A percentile compares a stretch with the other conserved stretches of the same genome.
Conservation (phyloP, 2,329 filamentous ascomycete genomes). For the Pyrenochaeta sp. region DNA sequence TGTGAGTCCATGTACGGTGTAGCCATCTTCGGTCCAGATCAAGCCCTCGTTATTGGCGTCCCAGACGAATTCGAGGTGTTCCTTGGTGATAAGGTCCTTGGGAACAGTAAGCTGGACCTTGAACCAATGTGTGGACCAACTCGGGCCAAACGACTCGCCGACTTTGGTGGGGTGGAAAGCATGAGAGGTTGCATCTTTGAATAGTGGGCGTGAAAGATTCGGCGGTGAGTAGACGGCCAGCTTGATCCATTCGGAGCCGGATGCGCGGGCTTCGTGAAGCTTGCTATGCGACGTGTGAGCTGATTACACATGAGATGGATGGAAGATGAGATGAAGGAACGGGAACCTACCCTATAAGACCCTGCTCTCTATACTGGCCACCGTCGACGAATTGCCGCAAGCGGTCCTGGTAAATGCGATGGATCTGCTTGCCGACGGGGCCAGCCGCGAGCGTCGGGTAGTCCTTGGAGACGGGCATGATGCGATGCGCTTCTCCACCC, state of each 20-base stretch:
- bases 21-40: conserved; percentile 90
- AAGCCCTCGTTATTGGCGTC: conserved; percentile 94
- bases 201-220: conserved; percentile 78
- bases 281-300: conserved; percentile 60
- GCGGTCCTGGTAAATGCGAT: conserved; percentile 83
- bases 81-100: conserved; percentile 72
- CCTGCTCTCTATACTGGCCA: conserved; percentile 75
- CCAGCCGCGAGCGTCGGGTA: conserved; percentile 46
- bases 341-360: conserved; percentile 71
- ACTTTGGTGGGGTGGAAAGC: conserved; percentile 77
- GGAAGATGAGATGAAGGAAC: neutral
- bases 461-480: conserved; percentile 31
- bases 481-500: conserved; percentile 46
- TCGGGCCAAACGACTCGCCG: conserved; percentile 85
- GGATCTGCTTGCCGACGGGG: conserved; percentile 64
- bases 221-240: conserved; percentile 88
- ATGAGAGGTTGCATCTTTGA: conserved; percentile 81
- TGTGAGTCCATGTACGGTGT: conserved; percentile 88
- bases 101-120: conserved; percentile 82
- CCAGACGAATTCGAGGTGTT: conserved; percentile 94
- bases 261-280: conserved; percentile 71
- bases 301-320: too few relatives aligned
- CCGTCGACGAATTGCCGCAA: conserved; percentile 79
- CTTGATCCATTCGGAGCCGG: conserved; percentile 78
- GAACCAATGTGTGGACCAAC: conserved; percentile 99